phyloP scores from a whole-genome alignment of 2,329 filamentous ascomycete genomes.

The Amauroascus verrucosus region DNA sequence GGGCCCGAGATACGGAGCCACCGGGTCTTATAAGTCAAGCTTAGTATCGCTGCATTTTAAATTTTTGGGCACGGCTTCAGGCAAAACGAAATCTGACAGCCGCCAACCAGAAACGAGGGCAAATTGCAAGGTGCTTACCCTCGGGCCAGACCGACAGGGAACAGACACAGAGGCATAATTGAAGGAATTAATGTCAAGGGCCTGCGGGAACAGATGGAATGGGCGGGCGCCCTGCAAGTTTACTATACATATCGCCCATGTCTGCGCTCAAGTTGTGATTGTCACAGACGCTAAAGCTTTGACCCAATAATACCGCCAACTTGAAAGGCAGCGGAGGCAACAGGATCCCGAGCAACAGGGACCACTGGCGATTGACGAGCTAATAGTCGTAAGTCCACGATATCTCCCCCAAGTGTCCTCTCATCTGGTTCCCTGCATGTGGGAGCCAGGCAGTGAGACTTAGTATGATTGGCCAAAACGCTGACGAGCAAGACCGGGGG shows the following conservation, averaged over 20 bases:
- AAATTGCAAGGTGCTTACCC: no score
- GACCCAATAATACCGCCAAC: neutral
- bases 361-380: neutral
- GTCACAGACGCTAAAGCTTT: no score
- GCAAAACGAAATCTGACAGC: neutral
- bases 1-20: slow-evolving; percentile 1
- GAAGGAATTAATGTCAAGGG: neutral
- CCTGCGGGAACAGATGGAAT: no score
- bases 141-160: neutral
- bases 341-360: neutral
- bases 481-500: neutral
- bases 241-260: no score
- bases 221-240: no score
- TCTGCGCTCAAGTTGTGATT: no score
- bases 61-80: no score
- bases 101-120: neutral
- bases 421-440: neutral
- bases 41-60: neutral
- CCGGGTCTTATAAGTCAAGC: neutral
- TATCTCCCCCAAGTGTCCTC: neutral
- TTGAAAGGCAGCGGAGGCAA: neutral
- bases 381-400: neutral
- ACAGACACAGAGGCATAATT: neutral
- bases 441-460: neutral
- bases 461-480: neutral